phyloP scores from a whole-genome alignment of 129 eudicot species.

The Tagetes patula region DNA sequence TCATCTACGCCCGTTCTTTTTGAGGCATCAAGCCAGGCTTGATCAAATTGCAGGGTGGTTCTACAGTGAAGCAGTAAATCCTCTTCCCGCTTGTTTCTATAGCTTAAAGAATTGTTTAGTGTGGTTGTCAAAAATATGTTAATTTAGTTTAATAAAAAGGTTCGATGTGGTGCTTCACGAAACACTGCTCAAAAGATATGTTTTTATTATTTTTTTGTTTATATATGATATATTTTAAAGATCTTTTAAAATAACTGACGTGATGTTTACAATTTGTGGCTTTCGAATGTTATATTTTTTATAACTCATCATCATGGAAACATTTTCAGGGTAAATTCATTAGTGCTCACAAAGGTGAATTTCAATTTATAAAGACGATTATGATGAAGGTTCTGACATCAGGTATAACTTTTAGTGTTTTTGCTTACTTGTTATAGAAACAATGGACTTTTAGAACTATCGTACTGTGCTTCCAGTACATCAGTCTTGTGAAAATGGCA shows the following conservation, averaged over 20 bases:
- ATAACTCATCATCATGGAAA: neutral
- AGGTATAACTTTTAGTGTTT: constrained; percentile 42
- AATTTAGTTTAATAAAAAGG: constrained; percentile 8
- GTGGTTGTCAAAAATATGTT: neutral
- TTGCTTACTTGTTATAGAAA: neutral
- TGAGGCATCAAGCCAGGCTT: constrained; percentile 77
- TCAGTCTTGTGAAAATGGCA: neutral
- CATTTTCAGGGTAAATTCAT: constrained; percentile 63
- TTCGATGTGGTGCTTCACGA: constrained; percentile 2
- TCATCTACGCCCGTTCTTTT: constrained; percentile 75
- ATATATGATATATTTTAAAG: neutral
- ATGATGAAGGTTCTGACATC: constrained; percentile 44
- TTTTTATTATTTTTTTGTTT: neutral
- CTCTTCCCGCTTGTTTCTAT: constrained; percentile 18
- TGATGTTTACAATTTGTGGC: neutral
- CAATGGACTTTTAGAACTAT: neutral
- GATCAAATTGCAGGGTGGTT: constrained; percentile 59
- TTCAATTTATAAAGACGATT: constrained; percentile 56
- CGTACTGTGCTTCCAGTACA: neutral
- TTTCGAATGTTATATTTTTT: neutral
- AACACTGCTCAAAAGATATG: neutral
- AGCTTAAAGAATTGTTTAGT: constrained; percentile 7
- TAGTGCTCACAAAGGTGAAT: constrained; percentile 65
- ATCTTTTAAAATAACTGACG: neutral
- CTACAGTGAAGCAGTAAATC: constrained; percentile 65